A percentile compares a stretch with the other conserved stretches of the same genome.
phyloP scores from a whole-genome alignment of 2,329 filamentous ascomycete species.

The Raffaelea deltoideospora region DNA sequence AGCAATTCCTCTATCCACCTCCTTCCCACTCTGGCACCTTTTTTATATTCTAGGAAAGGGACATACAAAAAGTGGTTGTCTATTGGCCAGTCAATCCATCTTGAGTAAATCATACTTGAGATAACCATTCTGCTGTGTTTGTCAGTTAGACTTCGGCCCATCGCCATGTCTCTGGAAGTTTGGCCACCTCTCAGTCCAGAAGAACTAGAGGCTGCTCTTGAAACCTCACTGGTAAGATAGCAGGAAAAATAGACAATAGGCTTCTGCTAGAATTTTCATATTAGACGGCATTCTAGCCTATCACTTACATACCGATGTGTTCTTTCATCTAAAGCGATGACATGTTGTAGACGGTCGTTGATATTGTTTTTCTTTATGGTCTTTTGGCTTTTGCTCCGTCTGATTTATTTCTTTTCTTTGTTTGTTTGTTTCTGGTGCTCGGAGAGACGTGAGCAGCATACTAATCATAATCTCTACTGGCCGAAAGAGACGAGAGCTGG shows the following conservation, averaged over 20 bases:
- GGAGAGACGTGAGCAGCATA: conserved; percentile 9
- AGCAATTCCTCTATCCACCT: background rate
- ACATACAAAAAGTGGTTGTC: background rate
- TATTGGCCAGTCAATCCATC: background rate
- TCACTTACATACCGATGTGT: background rate
- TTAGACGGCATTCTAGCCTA: background rate
- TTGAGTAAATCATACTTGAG: background rate
- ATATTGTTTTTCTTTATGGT: background rate
- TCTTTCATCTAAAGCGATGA: background rate
- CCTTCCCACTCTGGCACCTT: background rate
- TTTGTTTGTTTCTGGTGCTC: background rate
- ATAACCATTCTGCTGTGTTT: no score
- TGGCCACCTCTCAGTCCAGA: conserved; percentile 38
- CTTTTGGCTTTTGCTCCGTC: background rate
- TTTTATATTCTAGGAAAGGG: background rate
- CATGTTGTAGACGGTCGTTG: background rate
- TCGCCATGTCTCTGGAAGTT: conserved; percentile 40
- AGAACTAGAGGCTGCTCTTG: conserved; percentile 33
- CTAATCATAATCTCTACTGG: conserved; percentile 14
- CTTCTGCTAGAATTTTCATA: background rate
- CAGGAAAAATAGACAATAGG: no score
- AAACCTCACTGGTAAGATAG: conserved; percentile 32
- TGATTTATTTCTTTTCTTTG: background rate
- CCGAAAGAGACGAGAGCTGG: conserved; percentile 33
- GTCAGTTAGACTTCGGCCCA: no score